Conservation (phyloP, 2,329 filamentous ascomycete genomes). For the Ophiocordyceps camponoti-floridani region DNA sequence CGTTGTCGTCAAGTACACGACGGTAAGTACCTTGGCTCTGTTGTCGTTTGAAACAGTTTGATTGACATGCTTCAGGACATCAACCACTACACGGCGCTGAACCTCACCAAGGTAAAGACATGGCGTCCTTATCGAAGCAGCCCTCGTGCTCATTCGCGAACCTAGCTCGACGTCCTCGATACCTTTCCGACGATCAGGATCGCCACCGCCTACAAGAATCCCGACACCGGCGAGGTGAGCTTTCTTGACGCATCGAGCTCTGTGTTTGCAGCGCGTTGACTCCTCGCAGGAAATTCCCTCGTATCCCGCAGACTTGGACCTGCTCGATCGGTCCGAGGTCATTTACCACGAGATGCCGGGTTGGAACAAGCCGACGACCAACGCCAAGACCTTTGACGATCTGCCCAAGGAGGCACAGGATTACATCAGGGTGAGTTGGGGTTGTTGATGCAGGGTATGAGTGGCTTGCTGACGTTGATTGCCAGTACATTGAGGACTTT, state of each 20-base stretch:
- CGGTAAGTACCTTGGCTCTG: not conserved
- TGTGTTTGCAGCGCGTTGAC: not conserved
- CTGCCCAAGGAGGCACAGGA: constrained; percentile 38
- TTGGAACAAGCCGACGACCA: constrained; percentile 3
- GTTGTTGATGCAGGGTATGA: constrained; percentile 29
- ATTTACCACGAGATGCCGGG: constrained; percentile 4
- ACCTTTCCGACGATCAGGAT: constrained; percentile 39
- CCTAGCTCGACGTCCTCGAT: constrained; percentile 7
- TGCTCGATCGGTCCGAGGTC: constrained; percentile 2
- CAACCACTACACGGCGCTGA: constrained; percentile 3
- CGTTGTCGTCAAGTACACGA: constrained; percentile 2
- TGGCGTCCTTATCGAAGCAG: not conserved
- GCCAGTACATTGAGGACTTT: not conserved
- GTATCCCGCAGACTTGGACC: constrained; percentile 2
- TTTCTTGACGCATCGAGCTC: not conserved
- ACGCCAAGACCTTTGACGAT: constrained; percentile 8
- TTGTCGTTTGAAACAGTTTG: not conserved
- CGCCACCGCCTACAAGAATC: constrained; percentile 5
- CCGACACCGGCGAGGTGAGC: constrained; percentile 7
- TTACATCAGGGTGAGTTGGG: constrained; percentile 33
- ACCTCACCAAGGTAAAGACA: constrained; percentile 1
- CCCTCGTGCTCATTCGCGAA: not conserved
- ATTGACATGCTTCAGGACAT: not conserved
- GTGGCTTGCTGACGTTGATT: not conserved
- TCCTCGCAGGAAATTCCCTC: not conserved